A percentile compares a stretch with the other conserved stretches of the same genome.
These are phyloP conservation scores for Platanthera guangdongensis DNA, from an alignment of 106 monocot genomes.

Conservation along the genomic window DNA sequence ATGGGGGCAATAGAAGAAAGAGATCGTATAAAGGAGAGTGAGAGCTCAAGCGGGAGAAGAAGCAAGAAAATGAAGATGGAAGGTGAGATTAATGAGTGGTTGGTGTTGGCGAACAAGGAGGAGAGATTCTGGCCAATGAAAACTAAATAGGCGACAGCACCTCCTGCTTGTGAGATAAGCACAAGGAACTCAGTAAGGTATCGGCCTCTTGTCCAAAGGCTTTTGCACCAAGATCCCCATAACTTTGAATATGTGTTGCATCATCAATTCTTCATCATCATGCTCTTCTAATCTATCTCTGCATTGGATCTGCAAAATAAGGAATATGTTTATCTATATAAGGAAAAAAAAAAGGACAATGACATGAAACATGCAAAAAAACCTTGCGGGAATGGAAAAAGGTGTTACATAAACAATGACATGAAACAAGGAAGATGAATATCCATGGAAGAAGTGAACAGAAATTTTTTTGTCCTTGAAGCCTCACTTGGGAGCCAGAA, in stretches of 20 bases:
- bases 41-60: conserved; percentile 65
- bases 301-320: conserved; percentile 60
- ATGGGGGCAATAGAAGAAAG: conserved; percentile 74
- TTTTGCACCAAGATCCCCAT: conserved; percentile 76
- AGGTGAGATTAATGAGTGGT: conserved; percentile 20
- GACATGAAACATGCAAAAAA: too few species aligned
- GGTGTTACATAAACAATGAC: too few species aligned
- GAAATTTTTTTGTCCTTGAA: too few species aligned
- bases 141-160: conserved; percentile 77
- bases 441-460: too few species aligned
- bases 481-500: too few species aligned
- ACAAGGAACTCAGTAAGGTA: conserved; percentile 72
- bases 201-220: conserved; percentile 58
- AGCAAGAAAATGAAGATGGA: conserved; percentile 59
- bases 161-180: conserved; percentile 73
- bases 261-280: conserved; percentile 18
- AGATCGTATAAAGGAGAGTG: conserved; percentile 73
- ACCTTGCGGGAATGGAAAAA: too few species aligned
- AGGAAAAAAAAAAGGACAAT: not conserved
- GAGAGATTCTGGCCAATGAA: conserved; percentile 93
- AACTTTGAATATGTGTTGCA: conserved; percentile 31
- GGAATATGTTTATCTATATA: not conserved
- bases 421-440: too few species aligned
- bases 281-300: conserved; percentile 53
- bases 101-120: conserved; percentile 23